phyloP scores from a whole-genome alignment of 1,284 basidiomycete genomes.

The Microbotryum violaceum region DNA sequence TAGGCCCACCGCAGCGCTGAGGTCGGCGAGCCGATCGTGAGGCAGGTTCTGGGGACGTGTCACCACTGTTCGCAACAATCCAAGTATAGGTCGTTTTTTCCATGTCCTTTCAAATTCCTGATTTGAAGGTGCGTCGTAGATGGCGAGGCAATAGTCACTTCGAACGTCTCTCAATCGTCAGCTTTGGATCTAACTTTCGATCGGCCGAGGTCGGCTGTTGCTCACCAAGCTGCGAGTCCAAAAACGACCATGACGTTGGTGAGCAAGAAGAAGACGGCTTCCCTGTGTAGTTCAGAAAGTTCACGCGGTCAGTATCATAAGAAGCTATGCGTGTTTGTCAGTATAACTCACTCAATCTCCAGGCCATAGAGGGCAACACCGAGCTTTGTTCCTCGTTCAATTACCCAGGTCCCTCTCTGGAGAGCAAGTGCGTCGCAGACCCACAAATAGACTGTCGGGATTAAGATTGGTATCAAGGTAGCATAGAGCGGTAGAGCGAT shows the following conservation, averaged over 20 bases:
- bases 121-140: constrained; percentile 10
- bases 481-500: constrained; percentile 12
- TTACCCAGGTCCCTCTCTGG: constrained; percentile 36
- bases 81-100: neutral
- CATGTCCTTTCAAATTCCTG: no score
- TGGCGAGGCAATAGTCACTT: constrained; percentile 24
- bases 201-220: neutral
- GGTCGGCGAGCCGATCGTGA: constrained; percentile 15
- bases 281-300: constrained; percentile 18
- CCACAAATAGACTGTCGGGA: constrained; percentile 37
- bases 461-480: constrained; percentile 25
- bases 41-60: neutral
- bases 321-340: neutral
- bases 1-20: constrained; percentile 25
- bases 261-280: constrained; percentile 38
- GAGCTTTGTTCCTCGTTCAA: constrained; percentile 34
- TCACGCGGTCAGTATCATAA: neutral
- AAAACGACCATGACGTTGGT: constrained; percentile 36
- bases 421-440: constrained; percentile 35
- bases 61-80: no score
- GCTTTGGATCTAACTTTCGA: neutral
- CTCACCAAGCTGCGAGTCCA: constrained; percentile 33
- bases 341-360: constrained; percentile 32
- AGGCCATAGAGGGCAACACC: constrained; percentile 30
- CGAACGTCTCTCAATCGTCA: neutral